A percentile compares a stretch with the other conserved stretches of the same genome.
Conservation (phyloP, 2,329 filamentous ascomycete species). For the Aspergillus pseudoterreus region DNA sequence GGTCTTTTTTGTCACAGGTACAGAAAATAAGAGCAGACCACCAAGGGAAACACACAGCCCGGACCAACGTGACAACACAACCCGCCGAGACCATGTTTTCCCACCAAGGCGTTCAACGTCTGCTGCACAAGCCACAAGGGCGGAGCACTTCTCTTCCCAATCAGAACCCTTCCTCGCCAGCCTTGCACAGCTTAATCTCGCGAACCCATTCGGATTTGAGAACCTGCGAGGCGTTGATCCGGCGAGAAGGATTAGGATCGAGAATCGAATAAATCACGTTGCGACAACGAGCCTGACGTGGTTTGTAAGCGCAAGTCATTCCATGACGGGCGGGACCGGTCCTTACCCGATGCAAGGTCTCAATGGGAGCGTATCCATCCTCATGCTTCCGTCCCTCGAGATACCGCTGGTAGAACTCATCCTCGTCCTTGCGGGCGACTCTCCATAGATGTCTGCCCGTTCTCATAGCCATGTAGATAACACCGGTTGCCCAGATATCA, state of each 20-base stretch:
- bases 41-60: slow-evolving; percentile 10
- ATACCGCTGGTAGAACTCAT: slow-evolving; percentile 95
- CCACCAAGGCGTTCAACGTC: slow-evolving; percentile 4
- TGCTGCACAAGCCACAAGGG: slow-evolving; percentile 6
- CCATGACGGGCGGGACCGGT: neutral
- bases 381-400: slow-evolving; percentile 89
- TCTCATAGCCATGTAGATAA: slow-evolving; percentile 99
- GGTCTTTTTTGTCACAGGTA: slow-evolving; percentile 12
- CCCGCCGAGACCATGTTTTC: slow-evolving; percentile 11
- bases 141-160: slow-evolving; percentile 9
- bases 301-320: slow-evolving; percentile 14
- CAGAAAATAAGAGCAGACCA: slow-evolving; percentile 10
- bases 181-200: slow-evolving; percentile 95
- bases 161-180: slow-evolving; percentile 88
- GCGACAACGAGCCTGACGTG: slow-evolving; percentile 77
- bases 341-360: slow-evolving; percentile 89
- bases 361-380: slow-evolving; percentile 93
- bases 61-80: slow-evolving; percentile 9
- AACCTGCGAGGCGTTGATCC: slow-evolving; percentile 93
- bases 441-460: slow-evolving; percentile 95
- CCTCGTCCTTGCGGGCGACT: slow-evolving; percentile 92
- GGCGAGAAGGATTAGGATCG: slow-evolving; percentile 86
- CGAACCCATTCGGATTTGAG: slow-evolving; percentile 98
- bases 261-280: slow-evolving; percentile 99
- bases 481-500: slow-evolving; percentile 95